Percentiles rank a stretch among this genome's conserved stretches.
These are phyloP conservation scores for Pterulicium gracile DNA, from an alignment of 1,284 basidiomycete genomes.

Conservation along the genomic window DNA sequence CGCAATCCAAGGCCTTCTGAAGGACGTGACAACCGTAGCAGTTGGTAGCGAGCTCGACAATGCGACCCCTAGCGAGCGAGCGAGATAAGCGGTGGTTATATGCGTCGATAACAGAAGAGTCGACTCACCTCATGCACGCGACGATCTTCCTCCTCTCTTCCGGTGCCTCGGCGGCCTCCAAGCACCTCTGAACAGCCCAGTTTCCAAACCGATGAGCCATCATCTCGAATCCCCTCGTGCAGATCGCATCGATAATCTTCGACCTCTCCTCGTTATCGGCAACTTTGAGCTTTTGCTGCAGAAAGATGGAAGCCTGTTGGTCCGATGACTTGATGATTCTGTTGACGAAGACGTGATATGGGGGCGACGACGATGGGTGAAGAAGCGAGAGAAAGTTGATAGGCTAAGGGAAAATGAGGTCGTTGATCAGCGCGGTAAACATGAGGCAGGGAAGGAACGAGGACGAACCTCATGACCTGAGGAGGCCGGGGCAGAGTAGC, in stretches of 20 bases:
- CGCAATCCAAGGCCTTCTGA: constrained; percentile 80
- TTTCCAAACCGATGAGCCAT: constrained; percentile 82
- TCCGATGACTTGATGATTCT: constrained; percentile 80
- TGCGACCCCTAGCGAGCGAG: constrained; percentile 42
- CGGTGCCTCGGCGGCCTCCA: constrained; percentile 59
- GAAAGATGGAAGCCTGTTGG: constrained; percentile 79
- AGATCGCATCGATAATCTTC: constrained; percentile 78
- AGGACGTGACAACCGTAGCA: constrained; percentile 81
- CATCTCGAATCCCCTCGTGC: constrained; percentile 73
- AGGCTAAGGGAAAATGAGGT: constrained; percentile 36
- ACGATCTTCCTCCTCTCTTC: constrained; percentile 74
- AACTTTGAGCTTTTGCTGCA: constrained; percentile 79
- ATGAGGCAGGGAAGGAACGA: constrained; percentile 7
- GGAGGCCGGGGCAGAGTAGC: constrained; percentile 11
- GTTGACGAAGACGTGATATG: constrained; percentile 66
- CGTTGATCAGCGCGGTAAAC: no score
- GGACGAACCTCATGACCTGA: constrained; percentile 26
- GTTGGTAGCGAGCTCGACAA: constrained; percentile 75
- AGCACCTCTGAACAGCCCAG: constrained; percentile 77
- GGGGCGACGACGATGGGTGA: constrained; percentile 72
- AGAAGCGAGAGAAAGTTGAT: constrained; percentile 77
- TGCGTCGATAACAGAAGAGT: not conserved
- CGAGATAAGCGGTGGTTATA: no score
- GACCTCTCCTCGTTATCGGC: constrained; percentile 65
- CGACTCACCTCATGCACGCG: constrained; percentile 59